Evolutionary conservation across 192 early-diverging fungal species (phyloP).

Genomic region (Geranomyces variabilis): DNA sequence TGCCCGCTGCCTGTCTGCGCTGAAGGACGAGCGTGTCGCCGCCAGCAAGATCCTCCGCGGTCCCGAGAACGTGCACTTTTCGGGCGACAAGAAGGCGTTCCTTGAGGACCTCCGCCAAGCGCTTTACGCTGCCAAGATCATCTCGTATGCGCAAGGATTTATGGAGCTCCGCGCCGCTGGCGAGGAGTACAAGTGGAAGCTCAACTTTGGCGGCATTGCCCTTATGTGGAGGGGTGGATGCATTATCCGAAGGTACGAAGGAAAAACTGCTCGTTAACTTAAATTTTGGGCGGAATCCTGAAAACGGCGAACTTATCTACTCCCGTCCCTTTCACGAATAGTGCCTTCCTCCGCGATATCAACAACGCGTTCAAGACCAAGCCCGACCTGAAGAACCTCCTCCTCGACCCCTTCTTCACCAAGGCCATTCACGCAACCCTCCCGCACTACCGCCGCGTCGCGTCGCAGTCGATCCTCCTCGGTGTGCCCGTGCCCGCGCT

Average conservation of each 20-base stretch:
- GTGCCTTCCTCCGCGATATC: constrained; percentile 95
- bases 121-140: constrained; percentile 96
- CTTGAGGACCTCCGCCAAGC: constrained; percentile 89
- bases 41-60: constrained; percentile 87
- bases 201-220: constrained; percentile 97
- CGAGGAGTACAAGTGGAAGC: constrained; percentile 88
- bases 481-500: constrained; percentile 92
- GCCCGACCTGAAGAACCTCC: constrained; percentile 84
- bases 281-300: no score
- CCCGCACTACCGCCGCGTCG: constrained; percentile 85
- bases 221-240: constrained; percentile 99
- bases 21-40: constrained; percentile 94
- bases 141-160: constrained; percentile 98
- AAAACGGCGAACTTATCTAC: no score
- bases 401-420: constrained; percentile 98
- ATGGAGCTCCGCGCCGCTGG: constrained; percentile 97
- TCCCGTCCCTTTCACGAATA: constrained; percentile 10
- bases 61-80: constrained; percentile 67
- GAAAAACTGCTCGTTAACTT: no score
- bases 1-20: constrained; percentile 91
- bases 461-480: constrained; percentile 74
- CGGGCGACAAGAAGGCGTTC: constrained; percentile 88
- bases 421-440: constrained; percentile 82
- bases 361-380: constrained; percentile 90
- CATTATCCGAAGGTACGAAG: constrained; percentile 82